Evolutionary conservation across 495 filamentous ascomycete species (phyloP).

Genomic region (Achaetomiella virescens): DNA sequence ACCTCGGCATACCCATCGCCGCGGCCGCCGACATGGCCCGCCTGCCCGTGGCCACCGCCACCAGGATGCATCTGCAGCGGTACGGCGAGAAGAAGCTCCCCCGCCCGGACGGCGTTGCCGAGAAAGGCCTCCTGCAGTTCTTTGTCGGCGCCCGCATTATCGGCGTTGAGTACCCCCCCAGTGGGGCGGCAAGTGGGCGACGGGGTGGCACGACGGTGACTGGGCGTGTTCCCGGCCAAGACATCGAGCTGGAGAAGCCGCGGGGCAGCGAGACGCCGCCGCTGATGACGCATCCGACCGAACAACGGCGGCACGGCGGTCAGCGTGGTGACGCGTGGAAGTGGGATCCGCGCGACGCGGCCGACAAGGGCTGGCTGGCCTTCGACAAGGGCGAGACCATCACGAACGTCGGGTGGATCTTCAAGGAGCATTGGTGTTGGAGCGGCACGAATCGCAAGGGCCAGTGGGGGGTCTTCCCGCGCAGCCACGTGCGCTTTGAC

Average conservation of each 20-base stretch:
- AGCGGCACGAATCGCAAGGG: slow-evolving; percentile 40
- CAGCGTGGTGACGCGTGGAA: slow-evolving; percentile 36
- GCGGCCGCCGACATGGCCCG: slow-evolving; percentile 21
- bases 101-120: slow-evolving; percentile 27
- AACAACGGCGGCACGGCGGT: slow-evolving; percentile 28
- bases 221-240: slow-evolving; percentile 31
- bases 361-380: slow-evolving; percentile 36
- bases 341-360: slow-evolving; percentile 38
- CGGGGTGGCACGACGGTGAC: slow-evolving; percentile 43
- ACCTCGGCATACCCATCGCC: neutral
- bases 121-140: slow-evolving; percentile 30
- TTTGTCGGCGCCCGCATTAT: slow-evolving; percentile 37
- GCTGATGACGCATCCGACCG: slow-evolving; percentile 26
- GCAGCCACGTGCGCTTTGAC: neutral
- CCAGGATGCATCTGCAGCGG: slow-evolving; percentile 25
- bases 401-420: slow-evolving; percentile 13
- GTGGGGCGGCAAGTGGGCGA: slow-evolving; percentile 43
- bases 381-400: slow-evolving; percentile 45
- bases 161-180: slow-evolving; percentile 39
- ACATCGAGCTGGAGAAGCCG: slow-evolving; percentile 34
- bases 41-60: slow-evolving; percentile 34
- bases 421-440: slow-evolving; percentile 45
- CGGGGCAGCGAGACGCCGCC: slow-evolving; percentile 23
- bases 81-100: slow-evolving; percentile 28
- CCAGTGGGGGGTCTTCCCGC: slow-evolving; percentile 43